Percentiles rank a stretch among this genome's conserved stretches.
Conservation (phyloP, 106 monocot species). For the Amphibolis antarctica region DNA sequence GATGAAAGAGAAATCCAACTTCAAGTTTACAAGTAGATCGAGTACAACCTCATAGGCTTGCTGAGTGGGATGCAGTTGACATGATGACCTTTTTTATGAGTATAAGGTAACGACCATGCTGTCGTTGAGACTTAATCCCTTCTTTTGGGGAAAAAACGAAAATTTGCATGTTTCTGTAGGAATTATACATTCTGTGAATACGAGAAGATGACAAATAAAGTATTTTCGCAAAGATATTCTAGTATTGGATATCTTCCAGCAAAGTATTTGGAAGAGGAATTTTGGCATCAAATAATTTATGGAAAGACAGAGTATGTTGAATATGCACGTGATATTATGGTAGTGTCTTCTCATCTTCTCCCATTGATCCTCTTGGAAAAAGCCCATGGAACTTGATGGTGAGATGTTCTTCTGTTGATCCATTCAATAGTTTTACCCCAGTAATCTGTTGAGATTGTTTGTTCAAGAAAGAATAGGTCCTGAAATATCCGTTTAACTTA, state of each 20-base stretch:
- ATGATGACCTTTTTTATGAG: constrained; percentile 83
- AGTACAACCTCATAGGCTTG: constrained; percentile 81
- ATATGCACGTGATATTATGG: constrained; percentile 96
- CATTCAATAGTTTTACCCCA: too few species aligned
- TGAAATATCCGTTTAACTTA: too few species aligned
- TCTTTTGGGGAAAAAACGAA: background rate
- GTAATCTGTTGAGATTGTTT: too few species aligned
- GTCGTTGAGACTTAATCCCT: background rate
- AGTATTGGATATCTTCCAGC: constrained; percentile 69
- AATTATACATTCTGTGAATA: constrained; percentile 91
- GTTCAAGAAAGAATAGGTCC: too few species aligned
- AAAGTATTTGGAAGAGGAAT: constrained; percentile 83
- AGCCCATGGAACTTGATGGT: constrained; percentile 97
- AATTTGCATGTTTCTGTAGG: constrained; percentile 24
- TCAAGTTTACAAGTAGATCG: constrained; percentile 88
- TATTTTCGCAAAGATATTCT: constrained; percentile 61
- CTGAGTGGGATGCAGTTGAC: constrained; percentile 77
- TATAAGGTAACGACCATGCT: constrained; percentile 40
- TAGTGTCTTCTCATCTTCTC: constrained; percentile 83
- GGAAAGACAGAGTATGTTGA: constrained; percentile 80
- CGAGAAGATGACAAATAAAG: constrained; percentile 95
- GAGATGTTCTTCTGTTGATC: background rate
- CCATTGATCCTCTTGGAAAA: constrained; percentile 72
- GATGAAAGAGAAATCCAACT: constrained; percentile 85
- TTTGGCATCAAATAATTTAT: constrained; percentile 88